Evolutionary conservation across 495 filamentous ascomycete species (phyloP), one percentile per base, ranked within the genome.

Genomic region (Penicillium lividum): DNA sequence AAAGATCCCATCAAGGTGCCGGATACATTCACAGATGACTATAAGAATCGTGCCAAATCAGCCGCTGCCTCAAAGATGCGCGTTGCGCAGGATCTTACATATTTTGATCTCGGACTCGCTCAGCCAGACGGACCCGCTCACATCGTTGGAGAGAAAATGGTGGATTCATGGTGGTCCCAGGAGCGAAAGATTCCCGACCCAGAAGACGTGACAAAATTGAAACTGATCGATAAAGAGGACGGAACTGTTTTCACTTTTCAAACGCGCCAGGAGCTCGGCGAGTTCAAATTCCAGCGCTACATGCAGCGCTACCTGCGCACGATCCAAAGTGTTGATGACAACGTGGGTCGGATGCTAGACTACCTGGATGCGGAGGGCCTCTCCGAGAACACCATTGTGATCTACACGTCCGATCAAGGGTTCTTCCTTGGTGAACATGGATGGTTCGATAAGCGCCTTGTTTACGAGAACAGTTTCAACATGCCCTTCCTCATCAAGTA

Each of bases 371-470:
- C 36, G 0, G 68, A 72, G 38, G 68, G 61, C 5, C 56, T 75
- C 3, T 56, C 65, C 2, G 65, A 77, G 4, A 72, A 77, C 58
- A 79, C 75, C 0, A 62, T 77, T 28, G 66, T 77, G 2, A 69
- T 77, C 38, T 79, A 79, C 48, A 76, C 75, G 22, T 72, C 69
- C 11, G 77, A 79, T 55, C 76, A 79, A 49, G 76, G 75, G 11
- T 79, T 79, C 68, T 79, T 79, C 63, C 73, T 79, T 22, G 77
- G 77, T 8, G 77, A 79, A 36, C 77, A 79, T 54, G 77, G 75
- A 47, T 79, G 75, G 77, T 77, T 79, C 56, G 77, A 78, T 46
- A 79, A 79, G 62, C 69, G 77, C 3, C 76, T 79, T 65, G 76
- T 79, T 63, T 79, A 78, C 65, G 77, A 79, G 54, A 69, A 78